These are phyloP conservation scores for Fusarium succisae DNA, from an alignment of 2,329 filamentous ascomycete genomes.

Conservation along the genomic window DNA sequence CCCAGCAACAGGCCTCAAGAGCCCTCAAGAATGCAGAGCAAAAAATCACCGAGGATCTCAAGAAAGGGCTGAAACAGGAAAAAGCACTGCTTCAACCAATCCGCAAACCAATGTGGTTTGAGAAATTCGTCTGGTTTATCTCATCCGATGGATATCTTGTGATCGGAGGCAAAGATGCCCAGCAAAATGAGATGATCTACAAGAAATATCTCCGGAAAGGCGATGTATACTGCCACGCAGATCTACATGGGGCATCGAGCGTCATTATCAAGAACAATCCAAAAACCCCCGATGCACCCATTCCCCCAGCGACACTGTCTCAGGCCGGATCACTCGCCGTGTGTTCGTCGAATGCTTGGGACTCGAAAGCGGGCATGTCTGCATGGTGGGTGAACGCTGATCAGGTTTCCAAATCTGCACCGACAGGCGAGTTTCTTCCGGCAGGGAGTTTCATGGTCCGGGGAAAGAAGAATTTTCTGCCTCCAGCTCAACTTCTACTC, in stretches of 20 bases:
- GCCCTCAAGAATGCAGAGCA: constrained; percentile 90
- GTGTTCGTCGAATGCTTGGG: constrained; percentile 90
- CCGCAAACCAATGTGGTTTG: constrained; percentile 90
- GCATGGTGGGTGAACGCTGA: constrained; percentile 95
- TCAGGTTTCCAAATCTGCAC: constrained; percentile 87
- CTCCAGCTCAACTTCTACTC: constrained; percentile 85
- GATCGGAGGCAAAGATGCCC: constrained; percentile 85
- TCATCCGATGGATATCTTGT: constrained; percentile 96
- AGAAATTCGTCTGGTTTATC: constrained; percentile 96
- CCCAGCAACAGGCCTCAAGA: constrained; percentile 79
- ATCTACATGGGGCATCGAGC: constrained; percentile 83
- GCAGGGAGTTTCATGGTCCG: constrained; percentile 82
- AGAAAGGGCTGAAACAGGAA: constrained; percentile 89
- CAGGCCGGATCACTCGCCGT: constrained; percentile 90
- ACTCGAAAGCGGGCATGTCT: constrained; percentile 93
- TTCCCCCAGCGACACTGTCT: constrained; percentile 88
- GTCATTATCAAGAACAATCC: constrained; percentile 91
- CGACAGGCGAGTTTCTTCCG: constrained; percentile 81
- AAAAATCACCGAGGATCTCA: constrained; percentile 86
- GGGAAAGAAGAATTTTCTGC: constrained; percentile 90
- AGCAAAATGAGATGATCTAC: constrained; percentile 94
- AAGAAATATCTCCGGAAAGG: constrained; percentile 85
- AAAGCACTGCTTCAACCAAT: constrained; percentile 87
- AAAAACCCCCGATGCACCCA: constrained; percentile 80
- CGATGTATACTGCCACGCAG: constrained; percentile 91